phyloP scores from a whole-genome alignment of 1,139 yeast genomes.

The Suhomyces terraborum region DNA sequence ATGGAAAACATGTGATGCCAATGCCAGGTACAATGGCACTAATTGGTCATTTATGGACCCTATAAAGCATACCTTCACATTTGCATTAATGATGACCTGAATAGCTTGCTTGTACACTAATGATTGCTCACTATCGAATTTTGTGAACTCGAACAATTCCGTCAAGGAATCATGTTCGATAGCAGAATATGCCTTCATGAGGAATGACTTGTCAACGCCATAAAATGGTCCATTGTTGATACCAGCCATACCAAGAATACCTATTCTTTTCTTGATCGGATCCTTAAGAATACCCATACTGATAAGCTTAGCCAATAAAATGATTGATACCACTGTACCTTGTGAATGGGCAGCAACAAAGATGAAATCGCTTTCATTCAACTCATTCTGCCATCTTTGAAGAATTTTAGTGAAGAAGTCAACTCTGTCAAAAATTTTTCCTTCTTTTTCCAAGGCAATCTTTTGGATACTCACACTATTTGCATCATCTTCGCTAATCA shows the following conservation, averaged over 20 bases:
- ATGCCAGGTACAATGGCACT: constrained; percentile 88
- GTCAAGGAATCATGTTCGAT: constrained; percentile 83
- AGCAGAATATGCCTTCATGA: constrained; percentile 85
- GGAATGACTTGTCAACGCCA: constrained; percentile 80
- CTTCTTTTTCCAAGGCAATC: constrained; percentile 92
- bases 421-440: constrained; percentile 83
- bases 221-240: constrained; percentile 90
- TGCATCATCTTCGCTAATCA: constrained; percentile 40
- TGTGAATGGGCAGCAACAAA: constrained; percentile 94
- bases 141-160: constrained; percentile 87
- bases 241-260: constrained; percentile 93
- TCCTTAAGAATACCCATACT: constrained; percentile 64
- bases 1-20: constrained; percentile 79
- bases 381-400: constrained; percentile 67
- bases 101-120: constrained; percentile 69
- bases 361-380: constrained; percentile 77
- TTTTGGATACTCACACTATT: constrained; percentile 69
- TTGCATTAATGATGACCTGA: constrained; percentile 62
- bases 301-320: constrained; percentile 70
- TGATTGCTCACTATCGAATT: constrained; percentile 70
- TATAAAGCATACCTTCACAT: constrained; percentile 75
- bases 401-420: constrained; percentile 75
- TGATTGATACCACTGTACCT: constrained; percentile 90
- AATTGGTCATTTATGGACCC: constrained; percentile 92
- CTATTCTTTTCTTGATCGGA: constrained; percentile 54